Base-by-base conservation (phyloP, 2,329 filamentous ascomycete genomes). In the Trematosphaeria pertusa region DNA sequence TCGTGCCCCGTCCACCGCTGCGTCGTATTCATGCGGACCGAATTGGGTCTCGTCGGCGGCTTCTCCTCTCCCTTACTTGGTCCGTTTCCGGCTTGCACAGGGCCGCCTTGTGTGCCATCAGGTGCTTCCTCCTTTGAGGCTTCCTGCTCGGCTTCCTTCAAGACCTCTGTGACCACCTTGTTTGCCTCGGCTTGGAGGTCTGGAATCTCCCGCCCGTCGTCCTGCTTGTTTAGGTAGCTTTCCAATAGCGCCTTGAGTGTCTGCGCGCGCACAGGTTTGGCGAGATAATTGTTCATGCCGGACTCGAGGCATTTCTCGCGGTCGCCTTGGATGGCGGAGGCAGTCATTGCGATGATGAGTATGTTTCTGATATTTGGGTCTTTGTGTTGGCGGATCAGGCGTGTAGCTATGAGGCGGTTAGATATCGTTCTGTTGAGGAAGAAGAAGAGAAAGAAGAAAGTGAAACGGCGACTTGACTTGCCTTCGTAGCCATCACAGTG, bases 311-410 rank as follows among this genome's bases (percentile, higher is more conserved):
- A 97, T 74, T 96, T 97, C 69, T 97, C 93, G 37, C 92, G 82
- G 67, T 97, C 93, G 14, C 93, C 93, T 67, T 94, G 89, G 51
- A 97, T 97, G 3, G 93, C 93, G 19, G 87, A 92, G 1, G 93
- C 93, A 1, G 93, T 97, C 93, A 97, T 97, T 43, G 93, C 93
- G 60, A 97, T 97, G 37, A 97, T 89, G n/a, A 97, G 78, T 1
- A 95, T 84, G 55, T 89, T 86, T 41, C 89, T 82, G 9, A 97
- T 90, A 6, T 83, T 82, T 26, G 91, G 87, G 48, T 91, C 82
- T 0, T 83, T 70, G 69, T 97, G 91, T 58, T 84, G 84, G 8
- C 92, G 86, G 34, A 97, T 85, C 47, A 91, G 81, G 56, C 88
- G 87, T 0, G 92, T 97, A 1, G 92, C 91, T 65, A 19, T 18